A percentile compares a stretch with the other conserved stretches of the same genome.
These are phyloP conservation scores for Centaurea solstitialis DNA, from an alignment of 129 eudicot species.

Conservation along the genomic window DNA sequence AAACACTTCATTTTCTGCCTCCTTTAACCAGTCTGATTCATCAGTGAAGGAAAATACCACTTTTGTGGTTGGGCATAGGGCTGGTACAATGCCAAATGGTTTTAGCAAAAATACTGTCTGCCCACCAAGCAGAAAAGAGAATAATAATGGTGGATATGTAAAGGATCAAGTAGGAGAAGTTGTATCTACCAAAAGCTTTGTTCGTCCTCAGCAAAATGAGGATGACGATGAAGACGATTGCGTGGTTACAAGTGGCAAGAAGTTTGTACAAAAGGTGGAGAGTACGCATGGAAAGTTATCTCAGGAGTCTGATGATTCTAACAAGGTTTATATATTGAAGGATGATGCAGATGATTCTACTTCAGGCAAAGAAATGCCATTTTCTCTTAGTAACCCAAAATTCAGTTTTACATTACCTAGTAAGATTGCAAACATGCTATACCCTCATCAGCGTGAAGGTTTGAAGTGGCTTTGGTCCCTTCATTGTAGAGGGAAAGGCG, in stretches of 20 bases:
- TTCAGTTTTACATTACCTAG: slow-evolving; percentile 49
- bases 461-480: slow-evolving; percentile 98
- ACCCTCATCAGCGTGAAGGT: slow-evolving; percentile 98
- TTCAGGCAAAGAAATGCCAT: slow-evolving; percentile 29
- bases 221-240: slow-evolving; percentile 50
- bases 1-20: slow-evolving; percentile 28
- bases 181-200: slow-evolving; percentile 13
- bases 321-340: slow-evolving; percentile 29
- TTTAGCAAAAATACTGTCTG: slow-evolving; percentile 9
- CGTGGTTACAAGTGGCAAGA: slow-evolving; percentile 42
- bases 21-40: slow-evolving; percentile 22
- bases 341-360: slow-evolving; percentile 34
- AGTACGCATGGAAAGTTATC: slow-evolving; percentile 25
- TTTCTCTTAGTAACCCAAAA: slow-evolving; percentile 61
- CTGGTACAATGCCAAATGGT: not conserved
- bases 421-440: slow-evolving; percentile 74
- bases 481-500: slow-evolving; percentile 93
- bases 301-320: slow-evolving; percentile 36
- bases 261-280: slow-evolving; percentile 28
- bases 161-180: slow-evolving; percentile 28
- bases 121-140: slow-evolving; percentile 12
- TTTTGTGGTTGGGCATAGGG: slow-evolving; percentile 12
- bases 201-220: not conserved
- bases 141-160: slow-evolving; percentile 6
- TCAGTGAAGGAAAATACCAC: slow-evolving; percentile 24